These are phyloP conservation scores for Recurvomyces mirabilis DNA, from an alignment of 495 filamentous ascomycete genomes.

Conservation along the genomic window DNA sequence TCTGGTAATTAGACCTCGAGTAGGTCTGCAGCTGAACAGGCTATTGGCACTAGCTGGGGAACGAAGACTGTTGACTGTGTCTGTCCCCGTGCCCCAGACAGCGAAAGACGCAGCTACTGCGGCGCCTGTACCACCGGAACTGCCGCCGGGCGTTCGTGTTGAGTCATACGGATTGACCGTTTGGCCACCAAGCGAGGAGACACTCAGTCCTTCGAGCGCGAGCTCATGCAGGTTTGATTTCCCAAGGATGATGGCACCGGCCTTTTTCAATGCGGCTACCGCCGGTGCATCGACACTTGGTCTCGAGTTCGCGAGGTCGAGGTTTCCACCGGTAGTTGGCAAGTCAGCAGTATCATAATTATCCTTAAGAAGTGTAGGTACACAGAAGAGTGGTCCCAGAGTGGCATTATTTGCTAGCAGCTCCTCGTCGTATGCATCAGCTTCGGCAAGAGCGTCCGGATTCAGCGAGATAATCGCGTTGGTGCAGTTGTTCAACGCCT, in stretches of 20 bases:
- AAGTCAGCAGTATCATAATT: constrained; percentile 45
- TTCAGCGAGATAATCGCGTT: constrained; percentile 46
- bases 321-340: constrained; percentile 44
- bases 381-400: constrained; percentile 40
- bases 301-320: constrained; percentile 35
- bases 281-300: constrained; percentile 39
- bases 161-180: constrained; percentile 53
- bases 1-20: constrained; percentile 42
- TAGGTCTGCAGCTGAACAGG: constrained; percentile 51
- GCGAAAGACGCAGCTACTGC: constrained; percentile 49
- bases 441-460: constrained; percentile 37
- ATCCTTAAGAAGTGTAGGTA: constrained; percentile 54
- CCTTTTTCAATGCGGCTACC: constrained; percentile 39
- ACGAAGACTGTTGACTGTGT: constrained; percentile 52
- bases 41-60: constrained; percentile 53
- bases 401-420: constrained; percentile 34
- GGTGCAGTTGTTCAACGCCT: constrained; percentile 42
- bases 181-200: constrained; percentile 51
- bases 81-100: constrained; percentile 47
- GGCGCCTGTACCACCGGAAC: constrained; percentile 40
- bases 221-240: constrained; percentile 58
- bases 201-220: constrained; percentile 49
- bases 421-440: constrained; percentile 37
- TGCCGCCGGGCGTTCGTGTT: constrained; percentile 51
- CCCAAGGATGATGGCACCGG: constrained; percentile 46